Conservation (phyloP, 768 basidiomycete genomes). For the Leccinum ochraceum region DNA sequence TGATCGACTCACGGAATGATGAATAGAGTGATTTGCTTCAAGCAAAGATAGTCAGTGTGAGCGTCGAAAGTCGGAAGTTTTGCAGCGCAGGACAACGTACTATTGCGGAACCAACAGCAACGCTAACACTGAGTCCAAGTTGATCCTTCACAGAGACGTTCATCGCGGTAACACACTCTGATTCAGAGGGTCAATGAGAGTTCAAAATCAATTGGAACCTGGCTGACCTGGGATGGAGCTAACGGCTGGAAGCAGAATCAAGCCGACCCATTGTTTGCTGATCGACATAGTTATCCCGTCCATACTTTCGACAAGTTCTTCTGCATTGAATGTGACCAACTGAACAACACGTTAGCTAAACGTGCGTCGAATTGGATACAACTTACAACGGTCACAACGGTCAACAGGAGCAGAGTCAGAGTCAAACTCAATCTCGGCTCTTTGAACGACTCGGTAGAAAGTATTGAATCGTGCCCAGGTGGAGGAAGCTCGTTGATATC, state of each 20-base stretch:
- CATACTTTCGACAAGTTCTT: conserved; percentile 82
- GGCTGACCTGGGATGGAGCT: conserved; percentile 73
- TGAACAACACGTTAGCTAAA: conserved; percentile 19
- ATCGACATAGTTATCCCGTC: conserved; percentile 70
- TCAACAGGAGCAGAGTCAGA: conserved; percentile 55
- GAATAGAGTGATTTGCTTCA: conserved; percentile 79
- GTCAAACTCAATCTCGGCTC: conserved; percentile 60
- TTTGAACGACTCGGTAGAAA: conserved; percentile 33
- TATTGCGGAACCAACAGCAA: conserved; percentile 79
- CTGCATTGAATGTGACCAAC: conserved; percentile 63
- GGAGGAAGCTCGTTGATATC: conserved; percentile 14
- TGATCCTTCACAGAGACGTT: conserved; percentile 87
- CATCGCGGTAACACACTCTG: conserved; percentile 87
- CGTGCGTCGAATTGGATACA: neutral
- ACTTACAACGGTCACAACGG: conserved; percentile 63
- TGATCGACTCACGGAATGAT: conserved; percentile 68
- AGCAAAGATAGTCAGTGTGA: neutral
- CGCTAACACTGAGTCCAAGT: conserved; percentile 79
- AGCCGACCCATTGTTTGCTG: conserved; percentile 84
- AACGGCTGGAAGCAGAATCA: conserved; percentile 86
- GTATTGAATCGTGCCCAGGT: conserved; percentile 18
- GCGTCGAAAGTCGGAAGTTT: neutral
- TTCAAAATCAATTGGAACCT: neutral
- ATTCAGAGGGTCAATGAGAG: neutral
- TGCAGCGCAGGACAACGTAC: conserved; percentile 40